Evolutionary conservation across 306 rosid species (phyloP).

Genomic region (Styphnolobium japonicum): DNA sequence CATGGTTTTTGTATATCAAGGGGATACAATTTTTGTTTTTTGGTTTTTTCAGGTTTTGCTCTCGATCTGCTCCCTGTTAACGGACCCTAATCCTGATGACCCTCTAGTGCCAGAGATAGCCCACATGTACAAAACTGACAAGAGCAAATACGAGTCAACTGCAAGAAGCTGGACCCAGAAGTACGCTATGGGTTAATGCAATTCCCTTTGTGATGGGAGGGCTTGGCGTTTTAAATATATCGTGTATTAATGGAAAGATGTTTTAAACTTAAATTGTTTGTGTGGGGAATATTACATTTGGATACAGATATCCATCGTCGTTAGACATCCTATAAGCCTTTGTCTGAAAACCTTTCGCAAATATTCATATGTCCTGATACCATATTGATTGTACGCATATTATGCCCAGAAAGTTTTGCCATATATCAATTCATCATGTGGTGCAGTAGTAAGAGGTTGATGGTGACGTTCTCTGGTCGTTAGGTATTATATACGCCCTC

Average conservation of each 20-base stretch:
- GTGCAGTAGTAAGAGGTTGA: too few species aligned
- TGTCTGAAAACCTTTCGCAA: neutral
- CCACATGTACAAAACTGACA: constrained; percentile 78
- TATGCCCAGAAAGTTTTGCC: neutral
- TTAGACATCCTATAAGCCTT: neutral
- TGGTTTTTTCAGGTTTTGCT: constrained; percentile 56
- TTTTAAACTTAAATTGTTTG: constrained; percentile 31
- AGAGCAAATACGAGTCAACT: constrained; percentile 68
- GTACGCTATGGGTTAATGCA: constrained; percentile 65
- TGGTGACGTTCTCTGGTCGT: too few species aligned
- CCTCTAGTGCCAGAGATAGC: constrained; percentile 82
- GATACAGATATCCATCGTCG: neutral
- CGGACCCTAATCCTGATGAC: constrained; percentile 74
- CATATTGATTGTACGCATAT: neutral
- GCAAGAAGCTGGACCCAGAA: constrained; percentile 88
- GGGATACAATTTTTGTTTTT: neutral
- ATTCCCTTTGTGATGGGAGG: constrained; percentile 17
- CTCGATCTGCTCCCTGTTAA: constrained; percentile 67
- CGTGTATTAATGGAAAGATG: neutral
- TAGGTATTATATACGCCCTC: too few species aligned
- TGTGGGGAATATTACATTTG: constrained; percentile 14
- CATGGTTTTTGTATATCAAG: neutral
- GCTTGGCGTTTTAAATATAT: constrained; percentile 3
- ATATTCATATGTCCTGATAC: neutral
- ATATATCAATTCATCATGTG: neutral